phyloP scores from a whole-genome alignment of 2,329 filamentous ascomycete species.

The Cercospora sp. region DNA sequence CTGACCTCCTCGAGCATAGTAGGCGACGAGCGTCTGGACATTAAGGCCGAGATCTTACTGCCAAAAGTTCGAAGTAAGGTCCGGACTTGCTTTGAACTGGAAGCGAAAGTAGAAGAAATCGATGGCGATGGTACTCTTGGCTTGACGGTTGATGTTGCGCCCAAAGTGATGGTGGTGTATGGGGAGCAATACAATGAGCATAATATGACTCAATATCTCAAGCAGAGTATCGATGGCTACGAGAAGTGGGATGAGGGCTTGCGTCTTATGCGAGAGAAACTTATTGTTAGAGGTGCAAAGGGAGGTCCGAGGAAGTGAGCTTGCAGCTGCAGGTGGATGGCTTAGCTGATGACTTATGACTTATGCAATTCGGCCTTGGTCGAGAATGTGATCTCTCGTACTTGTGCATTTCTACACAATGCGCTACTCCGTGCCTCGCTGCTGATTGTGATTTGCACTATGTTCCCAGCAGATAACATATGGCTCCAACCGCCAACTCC shows the following conservation, averaged over 20 bases:
- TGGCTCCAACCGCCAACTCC: not conserved
- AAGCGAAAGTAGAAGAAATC: conserved; percentile 46
- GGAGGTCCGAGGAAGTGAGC: conserved; percentile 30
- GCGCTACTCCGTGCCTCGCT: not conserved
- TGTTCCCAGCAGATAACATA: not conserved
- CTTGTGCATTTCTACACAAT: not conserved
- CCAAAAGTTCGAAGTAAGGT: conserved; percentile 67
- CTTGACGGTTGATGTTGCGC: conserved; percentile 45
- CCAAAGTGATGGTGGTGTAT: conserved; percentile 65
- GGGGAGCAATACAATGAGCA: conserved; percentile 74
- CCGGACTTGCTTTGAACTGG: conserved; percentile 60
- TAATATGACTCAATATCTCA: conserved; percentile 73
- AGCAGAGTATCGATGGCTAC: conserved; percentile 48
- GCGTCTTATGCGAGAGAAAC: conserved; percentile 45
- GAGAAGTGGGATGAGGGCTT: conserved; percentile 49
- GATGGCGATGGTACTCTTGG: conserved; percentile 50
- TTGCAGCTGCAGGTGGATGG: not conserved
- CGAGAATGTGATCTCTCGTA: not conserved
- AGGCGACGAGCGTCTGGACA: conserved; percentile 63
- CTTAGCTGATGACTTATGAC: conserved; percentile 3
- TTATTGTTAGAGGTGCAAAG: conserved; percentile 50
- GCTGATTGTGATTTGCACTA: not conserved
- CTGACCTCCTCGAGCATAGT: conserved; percentile 64
- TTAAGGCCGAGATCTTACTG: conserved; percentile 65
- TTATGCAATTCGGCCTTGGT: conserved; percentile 1